Evolutionary conservation across 2,329 filamentous ascomycete species (phyloP), one percentile per base, ranked within the genome.

Genomic region (Paecilomyces sp.): DNA sequence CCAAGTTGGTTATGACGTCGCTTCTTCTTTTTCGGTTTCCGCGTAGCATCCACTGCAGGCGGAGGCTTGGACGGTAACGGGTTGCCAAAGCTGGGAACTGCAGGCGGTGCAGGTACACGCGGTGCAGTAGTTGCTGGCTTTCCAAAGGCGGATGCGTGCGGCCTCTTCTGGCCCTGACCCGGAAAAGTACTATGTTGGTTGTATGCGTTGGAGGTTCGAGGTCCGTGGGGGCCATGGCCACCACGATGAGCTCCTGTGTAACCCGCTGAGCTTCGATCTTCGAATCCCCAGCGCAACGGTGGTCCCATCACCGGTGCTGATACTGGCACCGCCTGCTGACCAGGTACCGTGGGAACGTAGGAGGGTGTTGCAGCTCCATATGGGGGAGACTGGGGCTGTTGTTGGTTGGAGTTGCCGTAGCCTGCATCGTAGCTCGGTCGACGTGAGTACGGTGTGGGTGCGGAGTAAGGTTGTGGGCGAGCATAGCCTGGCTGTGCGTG

Each of bases 251-350:
- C 15, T 47, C 41, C 41, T 1, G 41, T 18, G 72, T 77, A 75
- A 72, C 78, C 78, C 66, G 81, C 75, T 55, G 79, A 74, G 55
- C 78, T 74, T 60, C 82, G 76, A 57, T 73, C 74, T 55, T 84
- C 81, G 71, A 82, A 83, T 3, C 81, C 81, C 75, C 83, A 82
- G 58, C 78, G 78, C 63, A 85, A 81, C 1, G 81, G 81, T 34
- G 81, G 80, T 0, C 80, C 84, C 83, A 81, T 82, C 65, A 79
- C 74, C 69, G 80, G 71, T 8, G 31, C 31, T 60, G 76, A 63
- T 61, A 71, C 67, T 31, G 60, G 57, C 24, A 52, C 61, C 18
- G 66, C 57, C 11, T 62, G 65, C 3, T 66, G 60, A 11, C 58
- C 58, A 64, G 67, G 70, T 18, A 68, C 69, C 28, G 66, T 65